These are phyloP conservation scores for Infundibulicybe gibba DNA, from an alignment of 768 basidiomycete genomes.

Conservation along the genomic window DNA sequence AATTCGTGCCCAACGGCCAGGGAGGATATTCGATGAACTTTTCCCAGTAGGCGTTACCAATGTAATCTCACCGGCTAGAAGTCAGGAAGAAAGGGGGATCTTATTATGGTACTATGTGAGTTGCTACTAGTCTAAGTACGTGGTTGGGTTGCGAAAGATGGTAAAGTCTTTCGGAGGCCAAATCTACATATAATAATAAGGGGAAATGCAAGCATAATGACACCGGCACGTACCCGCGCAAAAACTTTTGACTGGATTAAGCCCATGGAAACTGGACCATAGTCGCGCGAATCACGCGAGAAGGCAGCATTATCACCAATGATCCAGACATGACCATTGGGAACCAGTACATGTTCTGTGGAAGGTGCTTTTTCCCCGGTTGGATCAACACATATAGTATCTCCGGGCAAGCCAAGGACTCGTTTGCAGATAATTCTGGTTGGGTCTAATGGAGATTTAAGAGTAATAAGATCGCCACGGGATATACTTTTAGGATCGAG, in stretches of 20 bases:
- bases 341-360: slow-evolving; percentile 72
- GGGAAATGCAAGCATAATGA: background rate
- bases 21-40: slow-evolving; percentile 98
- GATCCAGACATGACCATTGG: slow-evolving; percentile 88
- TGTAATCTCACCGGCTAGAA: no score
- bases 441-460: slow-evolving; percentile 69
- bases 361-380: slow-evolving; percentile 61
- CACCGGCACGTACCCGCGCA: slow-evolving; percentile 49
- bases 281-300: slow-evolving; percentile 87
- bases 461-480: slow-evolving; percentile 77
- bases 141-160: slow-evolving; percentile 39
- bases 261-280: slow-evolving; percentile 87
- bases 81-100: no score
- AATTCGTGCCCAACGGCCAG: slow-evolving; percentile 89
- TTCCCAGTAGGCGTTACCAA: slow-evolving; percentile 32
- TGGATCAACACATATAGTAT: slow-evolving; percentile 86
- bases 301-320: slow-evolving; percentile 82
- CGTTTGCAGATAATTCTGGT: slow-evolving; percentile 79
- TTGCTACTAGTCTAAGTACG: slow-evolving; percentile 28
- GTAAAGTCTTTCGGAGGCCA: slow-evolving; percentile 37
- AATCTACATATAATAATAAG: slow-evolving; percentile 25
- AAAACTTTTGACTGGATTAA: slow-evolving; percentile 67
- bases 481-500: slow-evolving; percentile 45
- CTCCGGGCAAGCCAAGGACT: slow-evolving; percentile 86
- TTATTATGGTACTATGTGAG: background rate